These are phyloP conservation scores for Pseudonectria foliicola DNA, from an alignment of 2,329 filamentous ascomycete species.

Conservation along the genomic window DNA sequence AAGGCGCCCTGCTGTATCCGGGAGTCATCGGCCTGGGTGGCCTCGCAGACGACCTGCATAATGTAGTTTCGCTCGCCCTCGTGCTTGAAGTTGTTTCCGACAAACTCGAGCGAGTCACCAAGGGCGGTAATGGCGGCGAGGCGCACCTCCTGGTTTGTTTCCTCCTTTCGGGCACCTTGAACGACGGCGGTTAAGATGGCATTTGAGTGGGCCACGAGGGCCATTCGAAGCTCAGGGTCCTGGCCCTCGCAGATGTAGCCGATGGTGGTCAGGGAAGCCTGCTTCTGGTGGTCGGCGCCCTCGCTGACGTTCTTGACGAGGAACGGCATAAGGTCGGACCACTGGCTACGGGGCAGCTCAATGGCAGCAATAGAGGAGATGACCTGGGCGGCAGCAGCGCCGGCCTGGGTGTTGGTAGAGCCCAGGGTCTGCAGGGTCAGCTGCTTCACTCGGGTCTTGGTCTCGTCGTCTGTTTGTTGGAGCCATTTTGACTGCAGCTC, in stretches of 20 bases:
- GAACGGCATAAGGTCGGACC: constrained; percentile 81
- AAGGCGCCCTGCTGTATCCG: constrained; percentile 95
- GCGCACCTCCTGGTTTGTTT: constrained; percentile 84
- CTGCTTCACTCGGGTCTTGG: constrained; percentile 83
- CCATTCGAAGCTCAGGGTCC: constrained; percentile 75
- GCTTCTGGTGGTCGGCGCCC: constrained; percentile 82
- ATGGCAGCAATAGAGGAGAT: constrained; percentile 91
- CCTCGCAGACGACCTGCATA: constrained; percentile 99
- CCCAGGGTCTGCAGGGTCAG: constrained; percentile 81
- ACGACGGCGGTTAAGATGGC: constrained; percentile 97
- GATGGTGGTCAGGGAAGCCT: constrained; percentile 90
- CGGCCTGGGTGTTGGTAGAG: constrained; percentile 73
- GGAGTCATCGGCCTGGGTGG: constrained; percentile 85
- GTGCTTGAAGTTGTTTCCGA: constrained; percentile 97
- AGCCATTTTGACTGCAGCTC: constrained; percentile 94
- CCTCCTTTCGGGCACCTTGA: constrained; percentile 94
- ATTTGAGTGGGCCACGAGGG: constrained; percentile 82
- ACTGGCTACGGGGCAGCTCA: constrained; percentile 88
- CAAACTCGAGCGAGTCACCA: constrained; percentile 94
- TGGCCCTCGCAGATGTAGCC: constrained; percentile 98
- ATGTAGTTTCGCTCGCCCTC: constrained; percentile 99
- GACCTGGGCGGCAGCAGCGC: constrained; percentile 87
- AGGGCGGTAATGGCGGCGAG: constrained; percentile 89
- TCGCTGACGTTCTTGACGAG: constrained; percentile 90
- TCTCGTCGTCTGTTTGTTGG: constrained; percentile 68